These are phyloP conservation scores for Lactifluus pinguis DNA, from an alignment of 768 basidiomycete genomes.

Conservation along the genomic window DNA sequence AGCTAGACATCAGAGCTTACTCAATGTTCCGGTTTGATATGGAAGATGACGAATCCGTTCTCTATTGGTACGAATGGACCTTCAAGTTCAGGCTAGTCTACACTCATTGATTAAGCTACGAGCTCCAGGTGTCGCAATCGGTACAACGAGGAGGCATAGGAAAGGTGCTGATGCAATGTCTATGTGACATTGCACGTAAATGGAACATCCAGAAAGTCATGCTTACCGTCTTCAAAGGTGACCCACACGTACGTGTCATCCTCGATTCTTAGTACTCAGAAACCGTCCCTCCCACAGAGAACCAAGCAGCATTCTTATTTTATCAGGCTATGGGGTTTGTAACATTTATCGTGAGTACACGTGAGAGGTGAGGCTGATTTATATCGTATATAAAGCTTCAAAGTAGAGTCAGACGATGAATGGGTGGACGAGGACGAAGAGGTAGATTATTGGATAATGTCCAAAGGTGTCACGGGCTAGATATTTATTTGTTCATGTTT, in stretches of 20 bases:
- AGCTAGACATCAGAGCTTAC: conserved; percentile 29
- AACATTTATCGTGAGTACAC: not conserved
- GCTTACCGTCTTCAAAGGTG: conserved; percentile 71
- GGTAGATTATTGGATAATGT: conserved; percentile 34
- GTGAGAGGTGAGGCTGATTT: not conserved
- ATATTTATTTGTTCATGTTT: conserved; percentile 14
- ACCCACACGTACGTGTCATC: not conserved
- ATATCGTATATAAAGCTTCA: not conserved
- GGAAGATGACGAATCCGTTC: conserved; percentile 47
- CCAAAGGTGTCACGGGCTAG: conserved; percentile 17
- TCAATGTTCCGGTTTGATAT: conserved; percentile 67
- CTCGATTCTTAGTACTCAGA: not conserved
- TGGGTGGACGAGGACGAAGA: conserved; percentile 20
- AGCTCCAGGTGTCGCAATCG: conserved; percentile 50
- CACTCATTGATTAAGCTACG: conserved; percentile 45
- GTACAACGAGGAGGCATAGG: conserved; percentile 52
- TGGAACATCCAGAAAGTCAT: conserved; percentile 62
- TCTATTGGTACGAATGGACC: conserved; percentile 55
- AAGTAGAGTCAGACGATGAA: conserved; percentile 18
- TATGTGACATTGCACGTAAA: conserved; percentile 40
- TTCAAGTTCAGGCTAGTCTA: not conserved
- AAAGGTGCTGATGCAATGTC: conserved; percentile 37
- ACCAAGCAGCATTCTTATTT: conserved; percentile 38
- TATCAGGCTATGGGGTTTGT: conserved; percentile 49
- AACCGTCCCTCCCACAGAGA: conserved; percentile 28